These are phyloP conservation scores for Sugiyamaella sp. DNA, from an alignment of 1,139 yeast species.

Conservation along the genomic window DNA sequence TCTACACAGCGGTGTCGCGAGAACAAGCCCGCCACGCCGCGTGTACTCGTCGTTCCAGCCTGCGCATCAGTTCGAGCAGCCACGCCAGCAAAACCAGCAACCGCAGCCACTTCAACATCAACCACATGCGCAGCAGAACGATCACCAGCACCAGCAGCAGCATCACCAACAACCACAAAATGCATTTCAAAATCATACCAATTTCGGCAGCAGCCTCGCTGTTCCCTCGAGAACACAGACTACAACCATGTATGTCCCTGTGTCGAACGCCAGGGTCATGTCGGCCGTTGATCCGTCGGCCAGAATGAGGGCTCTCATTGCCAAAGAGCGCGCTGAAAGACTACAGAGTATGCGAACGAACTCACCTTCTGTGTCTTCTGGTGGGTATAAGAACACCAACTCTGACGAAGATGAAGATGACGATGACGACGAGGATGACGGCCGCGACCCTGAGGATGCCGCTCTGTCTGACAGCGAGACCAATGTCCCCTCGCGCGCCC, in stretches of 20 bases:
- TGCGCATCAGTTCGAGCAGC: neutral
- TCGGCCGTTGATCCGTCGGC: conserved; percentile 18
- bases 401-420: conserved; percentile 26
- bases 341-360: neutral
- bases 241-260: conserved; percentile 3
- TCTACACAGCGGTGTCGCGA: conserved; percentile 11
- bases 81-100: neutral
- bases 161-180: neutral
- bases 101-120: neutral
- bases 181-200: neutral
- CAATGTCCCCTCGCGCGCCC: conserved; percentile 12
- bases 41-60: too few species aligned
- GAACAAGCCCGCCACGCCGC: conserved; percentile 18
- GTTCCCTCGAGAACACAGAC: neutral
- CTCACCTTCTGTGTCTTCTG: neutral
- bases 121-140: neutral
- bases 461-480: conserved; percentile 36
- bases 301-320: conserved; percentile 12
- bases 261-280: conserved; percentile 13
- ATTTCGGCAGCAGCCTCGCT: neutral
- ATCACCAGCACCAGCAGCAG: neutral
- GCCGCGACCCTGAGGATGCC: conserved; percentile 38
- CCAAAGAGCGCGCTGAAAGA: conserved; percentile 6
- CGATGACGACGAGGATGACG: conserved; percentile 34
- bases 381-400: neutral